phyloP scores from a whole-genome alignment of 2,329 filamentous ascomycete species.

The Blastomyces percursus region DNA sequence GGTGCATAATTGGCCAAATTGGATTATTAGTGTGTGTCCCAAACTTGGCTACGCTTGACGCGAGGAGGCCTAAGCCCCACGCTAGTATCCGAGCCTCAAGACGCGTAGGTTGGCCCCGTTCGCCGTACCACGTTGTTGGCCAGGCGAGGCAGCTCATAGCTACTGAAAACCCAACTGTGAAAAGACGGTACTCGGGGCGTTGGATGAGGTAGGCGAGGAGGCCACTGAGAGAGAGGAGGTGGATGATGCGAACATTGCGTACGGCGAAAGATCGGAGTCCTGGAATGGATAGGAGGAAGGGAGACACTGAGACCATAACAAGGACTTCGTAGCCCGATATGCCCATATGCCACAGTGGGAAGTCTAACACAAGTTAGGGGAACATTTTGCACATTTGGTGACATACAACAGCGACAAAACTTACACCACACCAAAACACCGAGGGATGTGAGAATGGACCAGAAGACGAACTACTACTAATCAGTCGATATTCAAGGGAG shows the following conservation, averaged over 20 bases:
- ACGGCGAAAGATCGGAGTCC: slow-evolving; percentile 57
- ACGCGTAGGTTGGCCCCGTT: slow-evolving; percentile 59
- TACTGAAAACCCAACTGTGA: slow-evolving; percentile 69
- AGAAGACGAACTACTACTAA: slow-evolving; percentile 67
- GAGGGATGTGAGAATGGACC: slow-evolving; percentile 84
- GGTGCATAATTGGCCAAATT: slow-evolving; percentile 89
- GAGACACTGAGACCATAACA: slow-evolving; percentile 74
- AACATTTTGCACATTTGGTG: neutral
- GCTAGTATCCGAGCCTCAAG: slow-evolving; percentile 74
- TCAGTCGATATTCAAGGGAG: slow-evolving; percentile 18
- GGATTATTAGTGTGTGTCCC: slow-evolving; percentile 92
- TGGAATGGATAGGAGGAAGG: slow-evolving; percentile 62
- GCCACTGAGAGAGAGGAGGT: slow-evolving; percentile 67
- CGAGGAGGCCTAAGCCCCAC: slow-evolving; percentile 68
- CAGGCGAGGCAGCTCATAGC: slow-evolving; percentile 72
- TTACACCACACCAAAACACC: slow-evolving; percentile 88
- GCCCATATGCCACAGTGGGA: slow-evolving; percentile 98
- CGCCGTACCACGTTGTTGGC: slow-evolving; percentile 69
- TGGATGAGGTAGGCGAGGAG: slow-evolving; percentile 68
- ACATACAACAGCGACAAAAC: slow-evolving; percentile 25
- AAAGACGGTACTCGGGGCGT: slow-evolving; percentile 63
- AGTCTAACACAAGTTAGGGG: slow-evolving; percentile 47
- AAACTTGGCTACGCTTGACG: slow-evolving; percentile 84
- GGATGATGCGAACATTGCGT: slow-evolving; percentile 57
- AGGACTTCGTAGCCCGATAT: slow-evolving; percentile 92